Evolutionary conservation across 306 rosid species (phyloP).

Genomic region (Cicer cuneatum): DNA sequence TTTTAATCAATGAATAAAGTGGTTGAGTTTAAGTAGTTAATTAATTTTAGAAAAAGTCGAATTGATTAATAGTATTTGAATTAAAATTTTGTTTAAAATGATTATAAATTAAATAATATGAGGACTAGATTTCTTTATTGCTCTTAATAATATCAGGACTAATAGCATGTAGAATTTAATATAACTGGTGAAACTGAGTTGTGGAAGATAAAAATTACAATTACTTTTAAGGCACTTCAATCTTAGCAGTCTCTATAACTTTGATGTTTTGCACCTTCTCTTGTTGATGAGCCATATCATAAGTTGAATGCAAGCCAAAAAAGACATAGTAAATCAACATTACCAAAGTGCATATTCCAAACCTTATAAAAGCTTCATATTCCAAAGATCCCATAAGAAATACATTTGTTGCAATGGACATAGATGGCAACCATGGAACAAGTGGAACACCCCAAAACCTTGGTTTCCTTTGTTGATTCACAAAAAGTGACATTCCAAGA

Average conservation of each 20-base stretch:
- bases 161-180: not conserved
- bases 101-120: too few relatives aligned
- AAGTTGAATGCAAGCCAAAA: slow-evolving; percentile 84
- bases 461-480: slow-evolving; percentile 68
- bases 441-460: slow-evolving; percentile 87
- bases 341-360: slow-evolving; percentile 65
- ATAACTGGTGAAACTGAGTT: not conserved
- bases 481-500: slow-evolving; percentile 55
- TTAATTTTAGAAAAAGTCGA: too few relatives aligned
- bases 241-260: slow-evolving; percentile 40
- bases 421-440: slow-evolving; percentile 84
- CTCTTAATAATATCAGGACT: not conserved
- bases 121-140: not conserved
- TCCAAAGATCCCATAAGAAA: slow-evolving; percentile 80
- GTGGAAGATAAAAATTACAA: slow-evolving; percentile 25
- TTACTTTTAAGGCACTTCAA: slow-evolving; percentile 52
- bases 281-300: slow-evolving; percentile 73
- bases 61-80: too few relatives aligned
- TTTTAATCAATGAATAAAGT: too few relatives aligned
- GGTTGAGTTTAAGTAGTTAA: too few relatives aligned
- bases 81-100: too few relatives aligned
- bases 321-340: slow-evolving; percentile 72
- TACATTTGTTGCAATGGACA: slow-evolving; percentile 72
- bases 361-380: slow-evolving; percentile 61
- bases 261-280: slow-evolving; percentile 44